A percentile compares a stretch with the other conserved stretches of the same genome.
These are phyloP conservation scores for Chlorella sp. DNA, from an alignment of 139 green algal genomes.

Conservation along the genomic window DNA sequence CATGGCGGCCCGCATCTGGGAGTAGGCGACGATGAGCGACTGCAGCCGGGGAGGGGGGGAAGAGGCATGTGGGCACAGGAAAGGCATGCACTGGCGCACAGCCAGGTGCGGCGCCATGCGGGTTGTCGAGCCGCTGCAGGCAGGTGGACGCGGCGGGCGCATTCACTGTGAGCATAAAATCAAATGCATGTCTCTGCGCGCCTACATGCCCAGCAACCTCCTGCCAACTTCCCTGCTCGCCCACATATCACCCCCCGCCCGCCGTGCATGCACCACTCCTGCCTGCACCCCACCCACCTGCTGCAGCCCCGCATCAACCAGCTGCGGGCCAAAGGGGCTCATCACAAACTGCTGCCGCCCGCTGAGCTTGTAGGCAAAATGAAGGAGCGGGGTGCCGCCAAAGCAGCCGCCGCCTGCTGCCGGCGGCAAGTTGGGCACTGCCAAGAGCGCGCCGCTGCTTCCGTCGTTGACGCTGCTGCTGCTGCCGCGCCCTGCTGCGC, in stretches of 20 bases:
- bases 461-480: not conserved
- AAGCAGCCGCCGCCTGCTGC: slow-evolving; percentile 37
- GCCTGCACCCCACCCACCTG: slow-evolving; percentile 22
- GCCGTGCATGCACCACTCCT: not conserved
- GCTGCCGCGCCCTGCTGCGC: slow-evolving; percentile 7
- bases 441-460: slow-evolving; percentile 18
- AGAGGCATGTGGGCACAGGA: not conserved
- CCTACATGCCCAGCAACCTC: not conserved
- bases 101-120: too few relatives aligned
- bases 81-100: too few relatives aligned
- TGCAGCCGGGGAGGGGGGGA: not conserved
- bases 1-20: slow-evolving; percentile 47
- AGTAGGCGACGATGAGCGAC: slow-evolving; percentile 31
- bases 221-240: not conserved
- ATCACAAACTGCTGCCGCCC: slow-evolving; percentile 32
- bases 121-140: too few relatives aligned
- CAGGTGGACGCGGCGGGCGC: not conserved
- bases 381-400: slow-evolving; percentile 35
- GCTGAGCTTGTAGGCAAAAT: slow-evolving; percentile 34
- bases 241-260: not conserved
- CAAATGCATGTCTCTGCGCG: not conserved
- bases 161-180: not conserved
- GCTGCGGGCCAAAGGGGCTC: not conserved
- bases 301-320: not conserved
- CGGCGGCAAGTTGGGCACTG: slow-evolving; percentile 50